These are phyloP conservation scores for Isatis lusitanica DNA, from an alignment of 441 rosid species.

Conservation along the genomic window DNA sequence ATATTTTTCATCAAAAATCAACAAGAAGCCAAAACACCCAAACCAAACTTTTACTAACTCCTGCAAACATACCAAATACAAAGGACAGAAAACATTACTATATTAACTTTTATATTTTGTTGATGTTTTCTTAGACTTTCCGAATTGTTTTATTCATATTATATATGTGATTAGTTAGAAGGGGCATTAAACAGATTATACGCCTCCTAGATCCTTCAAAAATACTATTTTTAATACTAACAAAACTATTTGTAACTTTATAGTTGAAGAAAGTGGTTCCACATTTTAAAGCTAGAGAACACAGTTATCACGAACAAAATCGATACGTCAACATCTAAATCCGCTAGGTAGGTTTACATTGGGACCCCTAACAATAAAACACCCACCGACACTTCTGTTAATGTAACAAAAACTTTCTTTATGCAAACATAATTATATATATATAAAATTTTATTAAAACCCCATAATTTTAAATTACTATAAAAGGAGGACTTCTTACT, in stretches of 20 bases:
- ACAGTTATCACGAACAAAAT: constrained; percentile 27
- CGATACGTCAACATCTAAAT: constrained; percentile 30
- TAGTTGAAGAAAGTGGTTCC: constrained; percentile 28
- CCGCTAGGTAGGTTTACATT: constrained; percentile 26
- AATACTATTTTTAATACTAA: neutral
- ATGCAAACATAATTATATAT: neutral
- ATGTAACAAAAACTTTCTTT: constrained; percentile 7
- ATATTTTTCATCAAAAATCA: neutral
- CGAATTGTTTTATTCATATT: neutral
- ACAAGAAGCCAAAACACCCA: constrained; percentile 27
- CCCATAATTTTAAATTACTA: neutral
- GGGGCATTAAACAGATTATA: neutral
- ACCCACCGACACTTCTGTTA: constrained; percentile 40
- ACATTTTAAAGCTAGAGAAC: constrained; percentile 30
- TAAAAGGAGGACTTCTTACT: neutral
- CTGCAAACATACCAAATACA: constrained; percentile 14
- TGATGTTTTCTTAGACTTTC: constrained; percentile 18
- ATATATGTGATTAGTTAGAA: constrained; percentile 5
- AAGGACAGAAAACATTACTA: constrained; percentile 7
- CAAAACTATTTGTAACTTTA: constrained; percentile 6
- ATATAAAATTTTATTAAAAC: neutral
- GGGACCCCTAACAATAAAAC: constrained; percentile 33
- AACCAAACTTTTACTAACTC: constrained; percentile 33
- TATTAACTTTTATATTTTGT: neutral
- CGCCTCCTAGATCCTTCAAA: constrained; percentile 5